Base-by-base conservation (phyloP, 2,329 filamentous ascomycete genomes). In the Cytospora mali region DNA sequence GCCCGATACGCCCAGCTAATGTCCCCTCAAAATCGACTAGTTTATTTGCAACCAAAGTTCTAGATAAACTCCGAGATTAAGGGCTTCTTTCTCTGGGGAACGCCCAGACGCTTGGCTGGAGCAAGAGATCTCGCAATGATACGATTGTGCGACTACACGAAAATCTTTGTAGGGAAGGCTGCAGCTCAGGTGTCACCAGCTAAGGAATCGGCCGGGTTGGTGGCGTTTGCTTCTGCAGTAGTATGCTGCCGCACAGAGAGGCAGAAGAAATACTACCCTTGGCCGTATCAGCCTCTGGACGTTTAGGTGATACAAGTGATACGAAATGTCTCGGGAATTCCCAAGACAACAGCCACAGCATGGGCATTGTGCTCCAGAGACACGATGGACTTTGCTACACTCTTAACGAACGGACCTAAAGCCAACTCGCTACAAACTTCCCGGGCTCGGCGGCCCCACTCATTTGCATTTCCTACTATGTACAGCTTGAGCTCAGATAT, bases 261-360 rank as follows among this genome's bases (percentile, higher is more conserved):
- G 13, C 21, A 33, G n/a, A 13, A 18, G 18, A 9, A 3, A 35
- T 35, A 35, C 6, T 33, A 46, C 35, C 21, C 42, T 27, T 35
- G 57, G 35, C 28, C 50, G 18, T 33, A 59, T 35, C 21, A 25
- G 35, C 50, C 42, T 62, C n/a, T 29, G 33, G 27, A 54, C 31
- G 46, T 33, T n/a, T 35, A n/a, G 42, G 31, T 28, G 29, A 33
- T 39, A 49, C 57, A 35, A 39, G 16, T 18, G n/a, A n/a, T n/a
- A n/a, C n/a, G n/a, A 39, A 27, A 16, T 51, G 60, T 53, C 48
- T 53, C 27, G 39, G 60, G 42, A 14, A 23, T 27, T 42, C 14
- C n/a, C 53, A 39, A 39, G 21, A 46, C 46, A 39, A 35, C 27
- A 46, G 28, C 10, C 31, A 21, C 35, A 28, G 16, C 48, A 33